Evolutionary conservation across 495 filamentous ascomycete genomes (phyloP).

Genomic region (Penicillium cosmopolitanum): DNA sequence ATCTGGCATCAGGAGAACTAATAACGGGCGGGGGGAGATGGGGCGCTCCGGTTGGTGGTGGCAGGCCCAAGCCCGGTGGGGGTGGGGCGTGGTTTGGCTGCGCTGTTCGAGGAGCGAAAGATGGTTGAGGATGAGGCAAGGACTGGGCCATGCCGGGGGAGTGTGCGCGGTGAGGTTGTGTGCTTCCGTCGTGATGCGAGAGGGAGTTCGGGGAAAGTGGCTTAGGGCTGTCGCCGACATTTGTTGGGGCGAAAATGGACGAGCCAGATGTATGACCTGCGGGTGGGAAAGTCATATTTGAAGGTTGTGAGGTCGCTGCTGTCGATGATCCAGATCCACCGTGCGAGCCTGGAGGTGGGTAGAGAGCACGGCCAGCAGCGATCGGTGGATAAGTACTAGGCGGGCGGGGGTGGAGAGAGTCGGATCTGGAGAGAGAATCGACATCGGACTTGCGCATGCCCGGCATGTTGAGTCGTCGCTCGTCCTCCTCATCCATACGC

Average conservation of each 20-base stretch:
- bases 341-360: constrained; percentile 59
- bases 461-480: constrained; percentile 63
- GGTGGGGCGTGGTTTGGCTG: constrained; percentile 29
- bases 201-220: constrained; percentile 76
- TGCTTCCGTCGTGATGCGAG: constrained; percentile 60
- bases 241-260: constrained; percentile 69
- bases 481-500: constrained; percentile 69
- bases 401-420: constrained; percentile 61
- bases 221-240: constrained; percentile 85
- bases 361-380: constrained; percentile 55
- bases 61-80: constrained; percentile 36
- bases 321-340: constrained; percentile 53
- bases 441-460: constrained; percentile 73
- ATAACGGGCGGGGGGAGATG: constrained; percentile 58
- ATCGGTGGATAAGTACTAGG: constrained; percentile 81
- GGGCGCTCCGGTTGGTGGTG: constrained; percentile 45
- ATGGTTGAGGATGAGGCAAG: constrained; percentile 61
- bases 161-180: constrained; percentile 58
- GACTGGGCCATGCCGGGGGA: constrained; percentile 73
- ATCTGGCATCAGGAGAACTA: constrained; percentile 50
- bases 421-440: constrained; percentile 43
- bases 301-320: constrained; percentile 57
- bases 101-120: constrained; percentile 60
- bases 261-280: constrained; percentile 46
- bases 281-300: constrained; percentile 50